Evolutionary conservation across 148 eudicot species (phyloP).

Genomic region (Vaccinium corymbosum): DNA sequence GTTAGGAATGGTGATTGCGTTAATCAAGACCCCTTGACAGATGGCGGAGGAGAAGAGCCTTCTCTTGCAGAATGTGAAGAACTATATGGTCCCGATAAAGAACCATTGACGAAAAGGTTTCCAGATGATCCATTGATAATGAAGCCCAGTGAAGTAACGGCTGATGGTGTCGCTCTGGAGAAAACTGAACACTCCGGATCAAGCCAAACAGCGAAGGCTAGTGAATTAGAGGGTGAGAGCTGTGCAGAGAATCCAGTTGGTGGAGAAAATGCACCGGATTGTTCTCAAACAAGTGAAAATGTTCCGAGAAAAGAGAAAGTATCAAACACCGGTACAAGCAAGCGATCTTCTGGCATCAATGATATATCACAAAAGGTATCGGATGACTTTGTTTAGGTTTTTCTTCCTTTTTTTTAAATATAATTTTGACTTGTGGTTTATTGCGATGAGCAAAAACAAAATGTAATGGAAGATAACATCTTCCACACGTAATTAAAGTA

Average conservation of each 20-base stretch:
- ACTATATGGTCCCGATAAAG: slow-evolving; percentile 89
- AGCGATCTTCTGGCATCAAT: slow-evolving; percentile 34
- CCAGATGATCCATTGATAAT: slow-evolving; percentile 26
- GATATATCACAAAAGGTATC: slow-evolving; percentile 63
- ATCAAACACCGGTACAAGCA: slow-evolving; percentile 23
- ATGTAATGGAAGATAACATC: not conserved
- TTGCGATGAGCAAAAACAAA: not conserved
- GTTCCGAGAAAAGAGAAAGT: slow-evolving; percentile 26
- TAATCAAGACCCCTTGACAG: slow-evolving; percentile 29
- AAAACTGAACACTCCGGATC: slow-evolving; percentile 24
- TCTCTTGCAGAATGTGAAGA: slow-evolving; percentile 75
- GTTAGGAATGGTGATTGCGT: slow-evolving; percentile 20
- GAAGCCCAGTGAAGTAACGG: slow-evolving; percentile 15
- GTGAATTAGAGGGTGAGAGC: slow-evolving; percentile 20
- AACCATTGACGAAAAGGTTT: slow-evolving; percentile 37
- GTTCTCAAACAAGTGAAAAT: slow-evolving; percentile 34
- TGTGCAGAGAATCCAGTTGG: slow-evolving; percentile 17
- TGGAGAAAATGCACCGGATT: slow-evolving; percentile 26
- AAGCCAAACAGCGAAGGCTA: slow-evolving; percentile 22
- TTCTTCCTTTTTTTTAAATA: not conserved
- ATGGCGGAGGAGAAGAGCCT: slow-evolving; percentile 52
- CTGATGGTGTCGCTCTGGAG: slow-evolving; percentile 19
- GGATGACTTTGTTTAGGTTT: not conserved
- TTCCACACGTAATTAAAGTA: not conserved
- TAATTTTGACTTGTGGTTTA: not conserved